Percentiles rank a stretch among this genome's conserved stretches.
Evolutionary conservation across 805 yeast species (phyloP).

Genomic region (Pichia manshurica): DNA sequence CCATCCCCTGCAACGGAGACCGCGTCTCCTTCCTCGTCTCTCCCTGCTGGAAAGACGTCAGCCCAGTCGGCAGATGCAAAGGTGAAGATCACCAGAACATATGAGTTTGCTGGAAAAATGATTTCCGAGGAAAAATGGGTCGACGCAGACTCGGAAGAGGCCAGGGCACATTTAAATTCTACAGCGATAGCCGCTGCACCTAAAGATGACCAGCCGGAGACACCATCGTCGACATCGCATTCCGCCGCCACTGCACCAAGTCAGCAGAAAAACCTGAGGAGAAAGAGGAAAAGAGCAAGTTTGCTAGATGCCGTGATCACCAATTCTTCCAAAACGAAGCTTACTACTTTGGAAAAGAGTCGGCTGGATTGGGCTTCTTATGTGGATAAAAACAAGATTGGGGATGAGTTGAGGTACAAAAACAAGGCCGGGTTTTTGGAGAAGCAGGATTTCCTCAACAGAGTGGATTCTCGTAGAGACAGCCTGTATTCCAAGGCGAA

Average conservation of each 20-base stretch:
- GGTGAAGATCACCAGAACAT: conserved; percentile 68
- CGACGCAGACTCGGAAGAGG: conserved; percentile 75
- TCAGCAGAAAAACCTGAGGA: conserved; percentile 3
- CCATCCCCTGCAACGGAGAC: background rate
- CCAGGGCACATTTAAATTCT: conserved; percentile 68
- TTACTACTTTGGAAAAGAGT: conserved; percentile 89
- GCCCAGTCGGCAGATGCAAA: conserved; percentile 30
- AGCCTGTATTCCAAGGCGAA: conserved; percentile 40
- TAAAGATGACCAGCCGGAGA: too few relatives aligned
- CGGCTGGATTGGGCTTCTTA: conserved; percentile 92
- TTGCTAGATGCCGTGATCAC: conserved; percentile 70
- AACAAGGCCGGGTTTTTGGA: conserved; percentile 90
- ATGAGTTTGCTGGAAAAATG: conserved; percentile 85
- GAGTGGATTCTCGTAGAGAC: conserved; percentile 62
- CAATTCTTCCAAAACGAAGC: conserved; percentile 64
- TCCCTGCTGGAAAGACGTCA: background rate
- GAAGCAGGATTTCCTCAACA: conserved; percentile 79
- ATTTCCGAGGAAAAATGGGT: conserved; percentile 76
- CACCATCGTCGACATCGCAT: too few relatives aligned
- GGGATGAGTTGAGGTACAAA: conserved; percentile 72
- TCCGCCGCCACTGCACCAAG: background rate
- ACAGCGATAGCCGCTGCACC: conserved; percentile 25
- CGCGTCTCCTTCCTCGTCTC: background rate
- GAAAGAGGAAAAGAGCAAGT: conserved; percentile 65
- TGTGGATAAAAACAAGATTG: conserved; percentile 80